Percentiles rank a stretch among this genome's conserved stretches.
phyloP scores from a whole-genome alignment of 2,329 filamentous ascomycete genomes.

The Alternaria dauci region DNA sequence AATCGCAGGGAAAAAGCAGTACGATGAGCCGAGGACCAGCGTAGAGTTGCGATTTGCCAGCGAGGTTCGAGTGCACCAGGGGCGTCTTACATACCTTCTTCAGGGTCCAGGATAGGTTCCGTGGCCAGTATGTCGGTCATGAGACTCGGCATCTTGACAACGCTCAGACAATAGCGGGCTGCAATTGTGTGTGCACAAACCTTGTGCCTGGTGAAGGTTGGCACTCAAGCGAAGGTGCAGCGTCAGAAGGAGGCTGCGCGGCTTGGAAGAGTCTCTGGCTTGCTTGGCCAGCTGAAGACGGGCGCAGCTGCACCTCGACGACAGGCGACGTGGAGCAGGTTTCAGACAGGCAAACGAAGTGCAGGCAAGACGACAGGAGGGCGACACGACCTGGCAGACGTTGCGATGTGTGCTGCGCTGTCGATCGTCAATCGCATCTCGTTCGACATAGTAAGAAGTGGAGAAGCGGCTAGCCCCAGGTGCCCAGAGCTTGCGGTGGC shows the following conservation, averaged over 20 bases:
- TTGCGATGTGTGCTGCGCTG: constrained; percentile 11
- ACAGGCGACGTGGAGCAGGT: background rate
- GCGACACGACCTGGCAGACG: background rate
- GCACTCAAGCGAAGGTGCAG: background rate
- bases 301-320: background rate
- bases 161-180: constrained; percentile 12
- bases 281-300: constrained; percentile 14
- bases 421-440: constrained; percentile 11
- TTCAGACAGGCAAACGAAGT: background rate
- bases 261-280: constrained; percentile 12
- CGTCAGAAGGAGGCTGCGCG: constrained; percentile 3
- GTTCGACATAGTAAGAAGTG: constrained; percentile 10
- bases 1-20: constrained; percentile 29
- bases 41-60: constrained; percentile 22
- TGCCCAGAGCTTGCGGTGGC: constrained; percentile 13
- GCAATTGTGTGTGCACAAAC: constrained; percentile 6
- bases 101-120: constrained; percentile 63
- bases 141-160: constrained; percentile 29
- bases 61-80: background rate
- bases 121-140: constrained; percentile 50
- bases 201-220: constrained; percentile 13
- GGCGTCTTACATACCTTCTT: constrained; percentile 62
- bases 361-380: background rate
- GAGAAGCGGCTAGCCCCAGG: constrained; percentile 11
- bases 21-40: constrained; percentile 27